phyloP scores from a whole-genome alignment of 2,329 filamentous ascomycete genomes.

The Pseudogymnoascus sp. region DNA sequence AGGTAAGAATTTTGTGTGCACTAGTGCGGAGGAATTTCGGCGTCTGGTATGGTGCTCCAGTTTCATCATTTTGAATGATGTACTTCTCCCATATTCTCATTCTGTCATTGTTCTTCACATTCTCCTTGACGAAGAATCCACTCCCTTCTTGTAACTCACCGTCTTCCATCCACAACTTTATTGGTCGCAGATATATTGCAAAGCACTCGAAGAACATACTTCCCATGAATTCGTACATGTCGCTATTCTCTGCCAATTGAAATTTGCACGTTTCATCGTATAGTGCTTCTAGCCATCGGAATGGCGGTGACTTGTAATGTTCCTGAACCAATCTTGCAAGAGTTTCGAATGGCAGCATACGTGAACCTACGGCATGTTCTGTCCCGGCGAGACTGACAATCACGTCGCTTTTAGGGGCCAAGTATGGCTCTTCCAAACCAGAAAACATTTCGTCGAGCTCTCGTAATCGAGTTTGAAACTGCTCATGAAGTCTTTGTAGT shows the following conservation, averaged over 20 bases:
- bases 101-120: conserved; percentile 50
- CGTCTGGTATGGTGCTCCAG: conserved; percentile 52
- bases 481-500: conserved; percentile 25
- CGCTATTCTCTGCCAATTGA: conserved; percentile 59
- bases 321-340: conserved; percentile 34
- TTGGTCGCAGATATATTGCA: conserved; percentile 70
- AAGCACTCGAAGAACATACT: conserved; percentile 74
- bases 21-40: conserved; percentile 68
- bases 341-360: conserved; percentile 52
- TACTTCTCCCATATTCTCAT: conserved; percentile 34
- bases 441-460: conserved; percentile 53
- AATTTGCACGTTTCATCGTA: conserved; percentile 62
- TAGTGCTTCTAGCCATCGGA: conserved; percentile 70
- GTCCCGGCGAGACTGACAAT: conserved; percentile 61
- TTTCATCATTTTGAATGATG: conserved; percentile 51
- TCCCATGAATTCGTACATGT: conserved; percentile 55
- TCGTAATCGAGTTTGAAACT: conserved; percentile 37
- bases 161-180: conserved; percentile 76
- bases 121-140: conserved; percentile 66
- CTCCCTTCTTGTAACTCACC: conserved; percentile 60
- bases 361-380: conserved; percentile 45
- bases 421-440: conserved; percentile 50
- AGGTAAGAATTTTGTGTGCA: conserved; percentile 67
- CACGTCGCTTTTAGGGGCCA: conserved; percentile 44
- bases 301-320: conserved; percentile 35